Evolutionary conservation across 768 basidiomycete genomes (phyloP).

Genomic region (Hydnum rufescens): DNA sequence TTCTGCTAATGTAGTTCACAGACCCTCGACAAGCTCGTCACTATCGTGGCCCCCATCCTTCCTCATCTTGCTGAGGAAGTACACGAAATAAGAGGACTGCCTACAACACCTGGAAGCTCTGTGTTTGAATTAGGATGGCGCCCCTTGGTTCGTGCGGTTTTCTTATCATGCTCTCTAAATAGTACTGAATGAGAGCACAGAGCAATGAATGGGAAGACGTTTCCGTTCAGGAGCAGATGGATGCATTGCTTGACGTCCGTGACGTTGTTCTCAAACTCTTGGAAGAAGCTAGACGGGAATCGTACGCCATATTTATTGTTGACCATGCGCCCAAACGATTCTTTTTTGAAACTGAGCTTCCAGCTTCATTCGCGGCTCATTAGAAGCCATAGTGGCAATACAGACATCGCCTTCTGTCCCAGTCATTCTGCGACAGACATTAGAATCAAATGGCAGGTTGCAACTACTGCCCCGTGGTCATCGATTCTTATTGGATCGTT

Average conservation of each 20-base stretch:
- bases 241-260: conserved; percentile 38
- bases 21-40: conserved; percentile 47
- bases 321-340: neutral
- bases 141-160: conserved; percentile 33
- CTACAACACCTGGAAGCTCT: conserved; percentile 24
- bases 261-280: conserved; percentile 40
- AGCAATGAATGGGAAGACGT: conserved; percentile 40
- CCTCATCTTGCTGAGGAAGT: conserved; percentile 89
- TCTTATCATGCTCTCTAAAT: too few relatives aligned
- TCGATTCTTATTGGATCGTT: neutral
- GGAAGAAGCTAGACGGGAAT: conserved; percentile 55
- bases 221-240: conserved; percentile 41
- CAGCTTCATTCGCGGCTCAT: conserved; percentile 46
- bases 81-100: conserved; percentile 21
- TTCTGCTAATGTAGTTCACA: conserved; percentile 15
- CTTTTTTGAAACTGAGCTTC: neutral
- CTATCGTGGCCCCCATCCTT: conserved; percentile 62
- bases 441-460: neutral
- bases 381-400: conserved; percentile 62
- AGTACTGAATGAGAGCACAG: too few relatives aligned
- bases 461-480: neutral
- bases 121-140: conserved; percentile 58
- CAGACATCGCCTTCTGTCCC: too few relatives aligned
- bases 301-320: conserved; percentile 26
- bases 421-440: too few relatives aligned